These are phyloP conservation scores for Obelidium mucronatum DNA, from an alignment of 192 early-diverging fungal genomes.

Conservation along the genomic window DNA sequence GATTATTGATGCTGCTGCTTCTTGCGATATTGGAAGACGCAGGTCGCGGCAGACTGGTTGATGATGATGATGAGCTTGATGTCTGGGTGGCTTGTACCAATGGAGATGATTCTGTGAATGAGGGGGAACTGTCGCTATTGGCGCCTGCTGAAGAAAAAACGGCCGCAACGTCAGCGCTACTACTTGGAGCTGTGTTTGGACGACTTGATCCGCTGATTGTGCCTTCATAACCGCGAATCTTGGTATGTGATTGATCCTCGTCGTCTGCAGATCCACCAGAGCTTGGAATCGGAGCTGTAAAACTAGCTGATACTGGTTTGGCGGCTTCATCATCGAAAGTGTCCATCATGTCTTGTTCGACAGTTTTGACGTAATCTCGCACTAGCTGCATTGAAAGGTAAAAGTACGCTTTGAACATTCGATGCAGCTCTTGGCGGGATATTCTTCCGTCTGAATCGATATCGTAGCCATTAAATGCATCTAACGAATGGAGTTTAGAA, in stretches of 20 bases:
- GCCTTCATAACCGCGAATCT: constrained; percentile 15
- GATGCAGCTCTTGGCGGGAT: constrained; percentile 81
- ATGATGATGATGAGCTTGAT: background rate
- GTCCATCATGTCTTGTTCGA: constrained; percentile 90
- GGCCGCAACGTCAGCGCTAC: background rate
- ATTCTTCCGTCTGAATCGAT: constrained; percentile 86
- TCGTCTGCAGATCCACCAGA: constrained; percentile 37
- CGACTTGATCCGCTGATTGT: background rate
- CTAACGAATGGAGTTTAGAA: constrained; percentile 49
- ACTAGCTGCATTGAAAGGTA: constrained; percentile 90
- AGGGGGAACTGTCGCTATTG: constrained; percentile 26
- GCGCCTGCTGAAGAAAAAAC: background rate
- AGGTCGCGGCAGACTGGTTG: background rate
- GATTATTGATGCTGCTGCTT: too few relatives aligned
- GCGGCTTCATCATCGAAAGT: constrained; percentile 78
- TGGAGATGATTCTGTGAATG: too few relatives aligned
- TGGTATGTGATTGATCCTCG: constrained; percentile 26
- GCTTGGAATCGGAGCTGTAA: constrained; percentile 78
- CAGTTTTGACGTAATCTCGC: constrained; percentile 83
- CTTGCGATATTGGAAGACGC: background rate
- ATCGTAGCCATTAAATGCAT: constrained; percentile 92
- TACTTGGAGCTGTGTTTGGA: background rate
- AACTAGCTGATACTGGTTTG: constrained; percentile 90
- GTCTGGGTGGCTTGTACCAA: background rate
- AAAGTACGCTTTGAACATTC: constrained; percentile 94